phyloP scores from a whole-genome alignment of 1,284 basidiomycete species.

The Pyrrhoderma noxium region DNA sequence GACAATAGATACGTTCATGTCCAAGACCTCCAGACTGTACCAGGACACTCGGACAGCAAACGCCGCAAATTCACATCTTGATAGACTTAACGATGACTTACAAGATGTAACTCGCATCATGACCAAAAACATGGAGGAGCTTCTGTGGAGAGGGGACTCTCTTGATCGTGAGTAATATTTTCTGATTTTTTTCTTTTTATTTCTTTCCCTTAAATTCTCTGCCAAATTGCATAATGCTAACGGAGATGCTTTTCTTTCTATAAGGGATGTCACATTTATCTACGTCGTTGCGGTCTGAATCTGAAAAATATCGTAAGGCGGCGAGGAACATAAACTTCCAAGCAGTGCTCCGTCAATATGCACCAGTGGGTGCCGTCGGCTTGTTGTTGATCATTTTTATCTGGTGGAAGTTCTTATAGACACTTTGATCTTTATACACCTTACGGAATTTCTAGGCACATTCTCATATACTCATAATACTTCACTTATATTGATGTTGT shows the following conservation, averaged over 20 bases:
- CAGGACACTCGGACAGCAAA: slow-evolving; percentile 86
- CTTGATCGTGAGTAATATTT: slow-evolving; percentile 66
- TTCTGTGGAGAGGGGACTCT: slow-evolving; percentile 95
- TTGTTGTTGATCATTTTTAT: slow-evolving; percentile 82
- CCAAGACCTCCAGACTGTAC: slow-evolving; percentile 93
- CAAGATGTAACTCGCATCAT: slow-evolving; percentile 98
- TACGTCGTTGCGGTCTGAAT: slow-evolving; percentile 94
- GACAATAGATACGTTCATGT: slow-evolving; percentile 92
- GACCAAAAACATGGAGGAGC: slow-evolving; percentile 99
- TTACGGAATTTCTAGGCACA: too few species aligned
- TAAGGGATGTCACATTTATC: slow-evolving; percentile 95
- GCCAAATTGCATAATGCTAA: too few species aligned
- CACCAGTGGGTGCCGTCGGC: slow-evolving; percentile 77
- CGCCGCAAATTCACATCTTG: slow-evolving; percentile 66
- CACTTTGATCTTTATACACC: neutral
- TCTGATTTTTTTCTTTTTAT: too few species aligned
- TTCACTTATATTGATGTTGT: too few species aligned
- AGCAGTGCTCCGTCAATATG: slow-evolving; percentile 93
- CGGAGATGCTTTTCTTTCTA: slow-evolving; percentile 15
- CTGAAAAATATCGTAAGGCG: slow-evolving; percentile 95
- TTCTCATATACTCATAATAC: too few species aligned
- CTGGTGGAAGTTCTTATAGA: slow-evolving; percentile 82
- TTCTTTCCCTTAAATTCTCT: slow-evolving; percentile 5
- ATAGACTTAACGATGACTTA: slow-evolving; percentile 90
- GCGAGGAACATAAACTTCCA: slow-evolving; percentile 93